These are phyloP conservation scores for Leccinellum albellum DNA, from an alignment of 768 basidiomycete genomes.

Conservation along the genomic window DNA sequence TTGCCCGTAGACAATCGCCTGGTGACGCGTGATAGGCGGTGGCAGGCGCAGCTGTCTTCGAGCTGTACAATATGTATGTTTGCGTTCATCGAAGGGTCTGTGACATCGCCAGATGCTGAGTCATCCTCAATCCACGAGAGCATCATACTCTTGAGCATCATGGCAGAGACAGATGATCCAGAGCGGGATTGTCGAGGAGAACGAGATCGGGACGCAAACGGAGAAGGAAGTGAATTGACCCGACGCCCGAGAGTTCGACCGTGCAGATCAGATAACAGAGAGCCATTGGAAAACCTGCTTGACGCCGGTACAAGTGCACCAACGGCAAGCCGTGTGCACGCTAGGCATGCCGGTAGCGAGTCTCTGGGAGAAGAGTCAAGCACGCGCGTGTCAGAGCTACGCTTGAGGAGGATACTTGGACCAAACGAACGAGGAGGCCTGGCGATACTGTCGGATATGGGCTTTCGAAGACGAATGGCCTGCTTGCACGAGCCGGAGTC, in stretches of 20 bases:
- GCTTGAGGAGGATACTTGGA: neutral
- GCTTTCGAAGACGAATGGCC: conserved; percentile 8
- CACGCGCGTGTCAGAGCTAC: neutral
- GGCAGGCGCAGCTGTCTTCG: conserved; percentile 60
- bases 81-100: conserved; percentile 29
- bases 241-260: neutral
- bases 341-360: neutral
- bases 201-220: neutral
- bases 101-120: conserved; percentile 15
- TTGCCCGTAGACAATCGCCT: conserved; percentile 44
- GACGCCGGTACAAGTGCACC: neutral
- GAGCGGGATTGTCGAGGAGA: conserved; percentile 14
- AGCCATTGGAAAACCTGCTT: neutral
- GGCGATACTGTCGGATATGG: conserved; percentile 24
- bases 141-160: conserved; percentile 40
- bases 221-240: neutral
- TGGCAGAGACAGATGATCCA: conserved; percentile 36
- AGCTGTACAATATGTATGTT: conserved; percentile 58
- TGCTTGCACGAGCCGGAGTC: neutral
- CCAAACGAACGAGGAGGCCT: conserved; percentile 23
- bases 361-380: conserved; percentile 7
- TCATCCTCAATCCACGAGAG: conserved; percentile 44
- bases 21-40: conserved; percentile 45
- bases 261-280: conserved; percentile 1
- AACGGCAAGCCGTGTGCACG: neutral